Conservation (phyloP, 148 eudicot genomes). For the Polygonum maritimum region DNA sequence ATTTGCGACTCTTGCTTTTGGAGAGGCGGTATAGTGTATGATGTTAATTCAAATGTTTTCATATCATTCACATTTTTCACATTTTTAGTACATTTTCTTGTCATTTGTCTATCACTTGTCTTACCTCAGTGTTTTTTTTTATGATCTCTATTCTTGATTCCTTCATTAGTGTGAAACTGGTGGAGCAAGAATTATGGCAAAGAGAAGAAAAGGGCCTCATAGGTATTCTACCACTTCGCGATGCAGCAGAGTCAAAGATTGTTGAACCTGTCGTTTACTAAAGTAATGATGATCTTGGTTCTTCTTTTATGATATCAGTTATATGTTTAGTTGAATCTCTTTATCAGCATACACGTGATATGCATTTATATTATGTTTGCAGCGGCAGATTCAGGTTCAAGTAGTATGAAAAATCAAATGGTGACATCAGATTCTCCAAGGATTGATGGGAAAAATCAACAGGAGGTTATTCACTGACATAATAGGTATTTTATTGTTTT, state of each 20-base stretch:
- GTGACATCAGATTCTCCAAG: conserved; percentile 53
- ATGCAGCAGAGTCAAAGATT: conserved; percentile 58
- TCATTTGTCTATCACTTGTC: neutral
- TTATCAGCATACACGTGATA: neutral
- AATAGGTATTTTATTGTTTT: conserved; percentile 42
- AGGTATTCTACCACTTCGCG: conserved; percentile 93
- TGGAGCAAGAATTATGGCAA: conserved; percentile 98
- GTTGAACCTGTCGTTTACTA: conserved; percentile 49
- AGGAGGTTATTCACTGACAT: conserved; percentile 88
- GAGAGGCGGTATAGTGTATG: neutral
- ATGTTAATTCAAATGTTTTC: neutral
- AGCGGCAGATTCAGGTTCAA: conserved; percentile 53
- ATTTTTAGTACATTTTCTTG: neutral
- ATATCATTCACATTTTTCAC: neutral
- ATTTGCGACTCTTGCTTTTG: neutral
- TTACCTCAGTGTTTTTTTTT: neutral
- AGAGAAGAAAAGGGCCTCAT: conserved; percentile 96
- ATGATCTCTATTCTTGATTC: neutral
- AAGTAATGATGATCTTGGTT: conserved; percentile 31
- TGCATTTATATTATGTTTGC: conserved; percentile 20
- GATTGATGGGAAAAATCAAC: conserved; percentile 62
- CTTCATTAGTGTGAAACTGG: conserved; percentile 67
- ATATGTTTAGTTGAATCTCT: neutral
- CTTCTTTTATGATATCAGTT: neutral
- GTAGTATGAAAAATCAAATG: conserved; percentile 42